phyloP scores from a whole-genome alignment of 768 basidiomycete genomes.

The Glaciozyma antarctica region DNA sequence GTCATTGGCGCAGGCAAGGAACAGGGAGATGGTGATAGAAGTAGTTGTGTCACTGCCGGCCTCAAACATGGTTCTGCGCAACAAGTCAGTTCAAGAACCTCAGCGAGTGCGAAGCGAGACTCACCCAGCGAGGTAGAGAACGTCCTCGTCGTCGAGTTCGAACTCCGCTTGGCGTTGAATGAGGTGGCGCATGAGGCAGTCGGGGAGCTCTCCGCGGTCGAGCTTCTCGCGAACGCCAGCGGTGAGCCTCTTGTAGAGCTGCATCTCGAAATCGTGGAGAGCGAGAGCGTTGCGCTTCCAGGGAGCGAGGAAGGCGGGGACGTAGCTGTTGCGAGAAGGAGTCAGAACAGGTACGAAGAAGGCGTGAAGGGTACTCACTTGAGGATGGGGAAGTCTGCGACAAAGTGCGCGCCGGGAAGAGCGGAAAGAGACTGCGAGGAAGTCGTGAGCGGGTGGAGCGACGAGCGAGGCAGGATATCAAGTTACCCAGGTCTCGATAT shows the following conservation, averaged over 20 bases:
- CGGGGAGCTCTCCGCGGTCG: neutral
- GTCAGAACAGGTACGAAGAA: neutral
- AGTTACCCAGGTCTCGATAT: neutral
- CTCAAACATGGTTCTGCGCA: neutral
- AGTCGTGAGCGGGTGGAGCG: no score
- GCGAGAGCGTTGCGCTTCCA: slow-evolving; percentile 8
- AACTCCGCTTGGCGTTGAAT: neutral
- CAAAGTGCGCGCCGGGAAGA: slow-evolving; percentile 7
- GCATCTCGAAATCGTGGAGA: slow-evolving; percentile 1
- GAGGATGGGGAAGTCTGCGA: slow-evolving; percentile 5
- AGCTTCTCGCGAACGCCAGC: slow-evolving; percentile 3
- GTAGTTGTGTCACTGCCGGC: slow-evolving; percentile 27
- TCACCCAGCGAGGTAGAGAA: slow-evolving; percentile 1
- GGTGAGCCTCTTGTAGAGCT: slow-evolving; percentile 3
- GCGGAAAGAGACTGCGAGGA: neutral
- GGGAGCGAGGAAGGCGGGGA: slow-evolving; percentile 12
- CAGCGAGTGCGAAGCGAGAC: neutral
- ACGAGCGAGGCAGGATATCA: no score
- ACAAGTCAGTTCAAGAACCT: neutral
- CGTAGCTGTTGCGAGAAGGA: neutral
- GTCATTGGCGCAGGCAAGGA: slow-evolving; percentile 12
- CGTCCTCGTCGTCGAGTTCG: slow-evolving; percentile 3
- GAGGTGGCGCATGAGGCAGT: slow-evolving; percentile 3
- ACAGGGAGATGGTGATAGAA: slow-evolving; percentile 8
- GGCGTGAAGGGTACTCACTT: neutral